Percentiles rank a stretch among this genome's conserved stretches.
These are phyloP conservation scores for Salix arbutifolia DNA, from an alignment of 345 rosid species.

Conservation along the genomic window DNA sequence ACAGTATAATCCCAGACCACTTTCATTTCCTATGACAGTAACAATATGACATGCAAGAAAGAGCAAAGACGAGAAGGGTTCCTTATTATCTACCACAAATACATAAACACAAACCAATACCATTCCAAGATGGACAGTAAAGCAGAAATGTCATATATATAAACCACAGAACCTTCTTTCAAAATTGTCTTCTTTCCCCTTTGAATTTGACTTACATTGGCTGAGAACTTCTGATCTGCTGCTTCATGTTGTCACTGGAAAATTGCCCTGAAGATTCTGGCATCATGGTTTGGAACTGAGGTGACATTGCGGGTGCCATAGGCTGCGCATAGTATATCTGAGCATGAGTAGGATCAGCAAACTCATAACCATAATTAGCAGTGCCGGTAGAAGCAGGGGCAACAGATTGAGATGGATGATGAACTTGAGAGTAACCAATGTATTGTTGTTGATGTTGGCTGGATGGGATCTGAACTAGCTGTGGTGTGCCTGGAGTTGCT, in stretches of 20 bases:
- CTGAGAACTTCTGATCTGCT: conserved; percentile 66
- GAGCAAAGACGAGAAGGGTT: conserved; percentile 32
- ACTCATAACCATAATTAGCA: conserved; percentile 63
- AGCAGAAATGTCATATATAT: conserved; percentile 34
- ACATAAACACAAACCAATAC: conserved; percentile 61
- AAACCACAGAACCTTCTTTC: conserved; percentile 50
- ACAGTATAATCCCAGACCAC: conserved; percentile 49
- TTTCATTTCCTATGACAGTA: conserved; percentile 37
- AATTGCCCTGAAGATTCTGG: conserved; percentile 53
- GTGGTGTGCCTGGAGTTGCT: conserved; percentile 46
- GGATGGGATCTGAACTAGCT: conserved; percentile 63
- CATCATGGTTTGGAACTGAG: conserved; percentile 90
- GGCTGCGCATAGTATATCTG: conserved; percentile 84
- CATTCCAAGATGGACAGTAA: conserved; percentile 28
- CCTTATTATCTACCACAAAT: conserved; percentile 62
- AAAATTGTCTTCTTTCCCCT: conserved; percentile 51
- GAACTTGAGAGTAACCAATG: conserved; percentile 74
- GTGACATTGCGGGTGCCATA: conserved; percentile 44
- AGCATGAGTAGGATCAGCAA: conserved; percentile 52
- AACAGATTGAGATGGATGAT: conserved; percentile 75
- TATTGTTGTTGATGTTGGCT: conserved; percentile 72
- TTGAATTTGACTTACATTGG: conserved; percentile 16
- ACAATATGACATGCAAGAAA: conserved; percentile 32
- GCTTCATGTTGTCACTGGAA: conserved; percentile 49
- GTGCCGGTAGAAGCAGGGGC: conserved; percentile 44